These are phyloP conservation scores for Macaranga tanarius DNA, from an alignment of 441 rosid genomes.

Conservation along the genomic window DNA sequence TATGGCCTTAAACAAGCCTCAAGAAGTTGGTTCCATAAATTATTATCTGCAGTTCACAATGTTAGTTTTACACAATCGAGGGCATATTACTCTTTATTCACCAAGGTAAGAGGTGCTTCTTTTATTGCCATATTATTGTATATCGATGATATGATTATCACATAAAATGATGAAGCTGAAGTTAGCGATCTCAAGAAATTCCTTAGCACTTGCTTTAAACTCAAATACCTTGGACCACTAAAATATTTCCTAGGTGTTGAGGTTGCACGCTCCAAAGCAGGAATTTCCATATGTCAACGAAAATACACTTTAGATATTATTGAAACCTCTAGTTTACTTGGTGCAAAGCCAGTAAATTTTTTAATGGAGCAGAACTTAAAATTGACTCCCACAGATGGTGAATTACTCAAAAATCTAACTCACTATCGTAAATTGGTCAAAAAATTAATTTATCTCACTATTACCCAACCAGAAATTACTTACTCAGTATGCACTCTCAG, in stretches of 20 bases:
- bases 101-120: no score
- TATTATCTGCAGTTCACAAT: background rate
- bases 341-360: no score
- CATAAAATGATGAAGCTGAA: background rate
- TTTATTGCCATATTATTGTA: background rate
- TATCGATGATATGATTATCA: background rate
- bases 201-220: background rate
- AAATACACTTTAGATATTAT: no score
- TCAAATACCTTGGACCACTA: conserved; percentile 2
- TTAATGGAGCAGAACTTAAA: no score
- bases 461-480: no score
- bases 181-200: background rate
- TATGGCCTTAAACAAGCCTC: background rate
- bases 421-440: no score
- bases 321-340: no score
- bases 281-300: no score
- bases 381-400: no score
- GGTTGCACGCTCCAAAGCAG: background rate
- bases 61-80: background rate
- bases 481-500: no score
- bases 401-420: no score
- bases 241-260: conserved; percentile 1
- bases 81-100: background rate
- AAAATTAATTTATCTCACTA: no score
- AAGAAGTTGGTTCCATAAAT: background rate